phyloP scores from a whole-genome alignment of 352 stramenopile species.

The Thalassiosira hispida region DNA sequence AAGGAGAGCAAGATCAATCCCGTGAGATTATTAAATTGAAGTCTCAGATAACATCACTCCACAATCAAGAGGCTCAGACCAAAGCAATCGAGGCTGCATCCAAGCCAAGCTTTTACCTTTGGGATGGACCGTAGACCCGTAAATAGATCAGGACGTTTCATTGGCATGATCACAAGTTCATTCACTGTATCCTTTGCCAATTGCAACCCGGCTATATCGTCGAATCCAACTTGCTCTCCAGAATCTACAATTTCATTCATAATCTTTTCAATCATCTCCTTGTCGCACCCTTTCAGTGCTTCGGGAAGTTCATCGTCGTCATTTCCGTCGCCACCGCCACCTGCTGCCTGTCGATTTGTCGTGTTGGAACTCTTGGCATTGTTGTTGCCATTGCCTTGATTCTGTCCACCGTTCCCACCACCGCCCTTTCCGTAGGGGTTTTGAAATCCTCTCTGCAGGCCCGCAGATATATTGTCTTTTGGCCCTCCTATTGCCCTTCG shows the following conservation, averaged over 20 bases:
- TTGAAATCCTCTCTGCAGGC: constrained; percentile 77
- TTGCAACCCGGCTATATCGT: constrained; percentile 97
- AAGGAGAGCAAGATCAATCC: too few relatives aligned
- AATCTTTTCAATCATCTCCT: constrained; percentile 95
- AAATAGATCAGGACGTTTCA: constrained; percentile 97
- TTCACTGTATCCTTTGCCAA: constrained; percentile 97
- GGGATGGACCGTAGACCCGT: constrained; percentile 92
- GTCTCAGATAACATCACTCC: too few relatives aligned
- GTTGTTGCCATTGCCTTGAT: constrained; percentile 15
- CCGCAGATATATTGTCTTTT: constrained; percentile 50
- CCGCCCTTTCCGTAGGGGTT: constrained; percentile 30
- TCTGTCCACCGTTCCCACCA: neutral
- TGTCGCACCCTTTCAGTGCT: constrained; percentile 92
- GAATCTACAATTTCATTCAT: constrained; percentile 96
- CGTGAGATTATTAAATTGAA: too few relatives aligned
- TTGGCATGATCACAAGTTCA: constrained; percentile 98
- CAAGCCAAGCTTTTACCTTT: constrained; percentile 92
- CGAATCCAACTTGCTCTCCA: constrained; percentile 92
- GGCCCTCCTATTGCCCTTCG: constrained; percentile 35
- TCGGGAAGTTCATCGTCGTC: constrained; percentile 89
- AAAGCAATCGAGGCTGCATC: constrained; percentile 72
- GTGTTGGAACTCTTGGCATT: constrained; percentile 24
- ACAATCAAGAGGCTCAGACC: too few relatives aligned
- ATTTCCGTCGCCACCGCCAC: constrained; percentile 11
- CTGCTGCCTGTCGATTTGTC: constrained; percentile 12